Percentiles rank a stretch among this genome's conserved stretches.
Evolutionary conservation across 1,139 yeast genomes (phyloP).

Genomic region (Spathaspora sp.): DNA sequence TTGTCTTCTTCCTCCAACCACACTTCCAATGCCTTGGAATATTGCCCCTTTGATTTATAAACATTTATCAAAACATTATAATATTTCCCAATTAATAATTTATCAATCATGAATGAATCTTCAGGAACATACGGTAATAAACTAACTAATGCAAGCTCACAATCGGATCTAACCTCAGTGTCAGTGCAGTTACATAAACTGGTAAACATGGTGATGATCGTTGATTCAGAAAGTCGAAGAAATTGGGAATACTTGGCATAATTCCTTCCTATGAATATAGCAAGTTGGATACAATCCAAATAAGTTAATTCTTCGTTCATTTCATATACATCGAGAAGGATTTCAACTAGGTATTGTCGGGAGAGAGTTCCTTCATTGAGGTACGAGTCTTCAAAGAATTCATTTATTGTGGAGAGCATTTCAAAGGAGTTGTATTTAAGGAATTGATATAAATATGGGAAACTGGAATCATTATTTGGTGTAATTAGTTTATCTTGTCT

Average conservation of each 20-base stretch:
- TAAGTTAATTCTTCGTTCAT: slow-evolving; percentile 31
- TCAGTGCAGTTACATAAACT: slow-evolving; percentile 39
- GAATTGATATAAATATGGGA: slow-evolving; percentile 57
- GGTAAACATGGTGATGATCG: slow-evolving; percentile 47
- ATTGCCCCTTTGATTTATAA: slow-evolving; percentile 54
- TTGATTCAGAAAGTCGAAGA: slow-evolving; percentile 63
- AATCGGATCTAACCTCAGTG: slow-evolving; percentile 43
- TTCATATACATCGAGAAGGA: slow-evolving; percentile 54
- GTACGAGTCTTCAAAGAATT: slow-evolving; percentile 72
- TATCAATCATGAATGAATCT: slow-evolving; percentile 44
- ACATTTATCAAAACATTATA: slow-evolving; percentile 57
- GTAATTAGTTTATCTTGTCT: slow-evolving; percentile 13
- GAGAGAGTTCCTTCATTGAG: slow-evolving; percentile 51
- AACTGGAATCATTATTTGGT: slow-evolving; percentile 39
- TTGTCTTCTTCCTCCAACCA: slow-evolving; percentile 26
- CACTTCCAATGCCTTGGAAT: slow-evolving; percentile 45
- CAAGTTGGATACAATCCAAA: slow-evolving; percentile 42
- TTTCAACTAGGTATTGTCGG: slow-evolving; percentile 68
- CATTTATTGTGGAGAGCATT: slow-evolving; percentile 66
- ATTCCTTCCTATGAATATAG: slow-evolving; percentile 73
- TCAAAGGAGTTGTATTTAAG: slow-evolving; percentile 53
- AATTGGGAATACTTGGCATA: slow-evolving; percentile 81
- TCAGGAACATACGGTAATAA: slow-evolving; percentile 58
- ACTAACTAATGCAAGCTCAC: slow-evolving; percentile 72
- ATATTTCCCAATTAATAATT: slow-evolving; percentile 54